These are phyloP conservation scores for Nothophoma quercina DNA, from an alignment of 2,329 filamentous ascomycete species.

Conservation along the genomic window DNA sequence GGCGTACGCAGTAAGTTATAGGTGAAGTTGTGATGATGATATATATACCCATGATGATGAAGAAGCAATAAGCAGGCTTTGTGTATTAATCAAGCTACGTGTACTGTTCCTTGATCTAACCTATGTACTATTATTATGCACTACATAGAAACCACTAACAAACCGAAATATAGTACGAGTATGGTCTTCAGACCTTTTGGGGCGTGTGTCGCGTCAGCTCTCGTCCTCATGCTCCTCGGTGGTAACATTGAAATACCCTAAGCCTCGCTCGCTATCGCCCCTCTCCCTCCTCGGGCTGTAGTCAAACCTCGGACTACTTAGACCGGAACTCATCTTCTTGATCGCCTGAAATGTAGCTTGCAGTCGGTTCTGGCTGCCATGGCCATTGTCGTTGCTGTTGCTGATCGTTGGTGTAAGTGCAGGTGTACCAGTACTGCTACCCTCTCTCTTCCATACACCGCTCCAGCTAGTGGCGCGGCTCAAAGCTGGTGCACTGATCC, in stretches of 20 bases:
- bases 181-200: no score
- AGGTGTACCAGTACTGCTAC: neutral
- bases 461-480: conserved; percentile 10
- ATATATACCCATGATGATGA: neutral
- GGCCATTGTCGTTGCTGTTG: neutral
- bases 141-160: neutral
- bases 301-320: conserved; percentile 29
- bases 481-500: neutral
- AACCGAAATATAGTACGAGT: conserved; percentile 3
- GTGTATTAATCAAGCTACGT: no score
- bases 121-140: neutral
- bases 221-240: neutral
- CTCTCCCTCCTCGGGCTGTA: neutral
- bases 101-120: no score
- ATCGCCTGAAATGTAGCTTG: conserved; percentile 38
- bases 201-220: neutral
- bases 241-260: conserved; percentile 5
- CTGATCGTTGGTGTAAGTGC: neutral
- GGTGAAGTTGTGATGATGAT: neutral
- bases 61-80: no score
- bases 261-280: neutral
- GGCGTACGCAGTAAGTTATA: conserved; percentile 59
- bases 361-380: conserved; percentile 29
- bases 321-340: conserved; percentile 35
- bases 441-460: neutral